Evolutionary conservation across 1,284 basidiomycete genomes (phyloP), one percentile per base, ranked within the genome.

Genomic region (Porogramme epimiltina): DNA sequence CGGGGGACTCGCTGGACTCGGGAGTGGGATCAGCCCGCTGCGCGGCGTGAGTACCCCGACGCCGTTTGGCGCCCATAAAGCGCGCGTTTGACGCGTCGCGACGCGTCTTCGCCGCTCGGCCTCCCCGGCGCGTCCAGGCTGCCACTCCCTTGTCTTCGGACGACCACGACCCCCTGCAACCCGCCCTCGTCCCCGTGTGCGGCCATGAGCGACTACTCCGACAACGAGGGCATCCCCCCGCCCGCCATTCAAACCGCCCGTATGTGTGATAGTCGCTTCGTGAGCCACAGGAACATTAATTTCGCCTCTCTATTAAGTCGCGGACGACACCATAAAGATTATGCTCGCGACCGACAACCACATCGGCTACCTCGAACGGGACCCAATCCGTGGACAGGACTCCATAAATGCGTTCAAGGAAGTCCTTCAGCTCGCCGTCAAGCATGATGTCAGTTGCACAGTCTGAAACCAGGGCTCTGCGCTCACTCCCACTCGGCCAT

Each of bases 401-500:
- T 93, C 95, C 4, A 91, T 99, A 64, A 91, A 96, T 69, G 93
- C 95, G 0, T 99, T 99, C 72, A 82, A 81, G 58, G 97, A 99
- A 74, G 93, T 99, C 41, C 75, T 99, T 6, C 85, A 97, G 66
- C 74, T 98, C 4, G 96, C 95, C 0, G 82, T 89, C 15, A 93
- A 95, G 56, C 77, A 93, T 58, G 87, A 97, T 60, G 93, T 93
- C 62, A 63, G 86, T 70, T 4, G 13, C 28, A 15, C 19, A 16
- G 28, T 2, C 28, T 28, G 33, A 2, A 11, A n/a, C n/a, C n/a
- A n/a, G 16, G 4, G 19, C 2, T 4, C 3, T 36, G 37, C 39
- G 31, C 19, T 23, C 20, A 5, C 28, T 24, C 37, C 28, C 49
- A 42, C 40, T 33, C 42, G 23, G 11, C 28, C 25, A 22, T 59